Percentiles rank a stretch among this genome's conserved stretches.
Conservation (phyloP, 257 asterid species). For the Nemophila menziesii region DNA sequence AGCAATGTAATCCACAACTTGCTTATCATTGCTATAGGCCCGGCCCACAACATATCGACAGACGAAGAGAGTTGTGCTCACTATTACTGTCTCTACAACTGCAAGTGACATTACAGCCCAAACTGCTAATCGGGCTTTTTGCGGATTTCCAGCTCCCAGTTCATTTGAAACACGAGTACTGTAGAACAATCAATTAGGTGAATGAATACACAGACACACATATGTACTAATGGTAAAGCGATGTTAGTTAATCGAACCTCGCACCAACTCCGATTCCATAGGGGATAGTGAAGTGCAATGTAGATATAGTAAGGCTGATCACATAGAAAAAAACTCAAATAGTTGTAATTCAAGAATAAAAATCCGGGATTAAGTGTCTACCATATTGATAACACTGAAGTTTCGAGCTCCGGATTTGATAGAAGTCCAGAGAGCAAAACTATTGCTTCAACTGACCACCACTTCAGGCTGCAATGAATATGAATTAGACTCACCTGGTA, state of each 20-base stretch:
- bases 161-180: constrained; percentile 62
- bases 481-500: background rate
- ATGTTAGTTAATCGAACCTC: constrained; percentile 22
- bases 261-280: constrained; percentile 51
- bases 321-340: background rate
- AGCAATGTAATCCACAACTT: constrained; percentile 34
- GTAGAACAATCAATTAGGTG: constrained; percentile 1
- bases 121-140: constrained; percentile 28
- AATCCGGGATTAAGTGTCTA: background rate
- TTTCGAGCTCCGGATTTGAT: constrained; percentile 54
- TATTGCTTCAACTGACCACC: constrained; percentile 62
- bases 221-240: background rate
- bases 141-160: constrained; percentile 50
- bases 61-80: constrained; percentile 15
- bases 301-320: constrained; percentile 44
- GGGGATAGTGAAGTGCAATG: constrained; percentile 43
- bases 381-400: constrained; percentile 63
- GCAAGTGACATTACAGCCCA: constrained; percentile 27
- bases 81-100: constrained; percentile 13
- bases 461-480: constrained; percentile 35
- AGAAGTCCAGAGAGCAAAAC: constrained; percentile 45
- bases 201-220: background rate
- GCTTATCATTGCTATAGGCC: constrained; percentile 32
- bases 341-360: background rate
- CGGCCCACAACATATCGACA: constrained; percentile 28